A percentile compares a stretch with the other conserved stretches of the same genome.
Evolutionary conservation across 306 rosid species (phyloP).

Genomic region (peach (Prunus persica)): Prunus_persica_NCBIv2 NC_034009.1:14442001-14442500

Average conservation of each 20-base stretch:
- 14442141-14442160: constrained; percentile 48
- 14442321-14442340: background rate
- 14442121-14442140: constrained; percentile 26
- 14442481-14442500: background rate
- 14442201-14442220: constrained; percentile 40
- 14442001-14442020: constrained; percentile 71
- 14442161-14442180: constrained; percentile 47
- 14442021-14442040: constrained; percentile 72
- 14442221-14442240: constrained; percentile 35
- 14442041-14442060: constrained; percentile 66
- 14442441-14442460: background rate
- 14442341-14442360: background rate
- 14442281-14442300: constrained; percentile 35
- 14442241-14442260: constrained; percentile 44
- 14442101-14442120: background rate
- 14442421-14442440: background rate
- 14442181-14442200: constrained; percentile 38
- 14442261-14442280: constrained; percentile 35
- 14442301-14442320: constrained; percentile 28
- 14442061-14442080: background rate
- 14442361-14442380: background rate
- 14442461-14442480: background rate
- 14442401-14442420: background rate
- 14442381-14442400: background rate
- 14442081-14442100: background rate